Evolutionary conservation across 768 basidiomycete genomes (phyloP).

Genomic region (Nidularia pulvinata): DNA sequence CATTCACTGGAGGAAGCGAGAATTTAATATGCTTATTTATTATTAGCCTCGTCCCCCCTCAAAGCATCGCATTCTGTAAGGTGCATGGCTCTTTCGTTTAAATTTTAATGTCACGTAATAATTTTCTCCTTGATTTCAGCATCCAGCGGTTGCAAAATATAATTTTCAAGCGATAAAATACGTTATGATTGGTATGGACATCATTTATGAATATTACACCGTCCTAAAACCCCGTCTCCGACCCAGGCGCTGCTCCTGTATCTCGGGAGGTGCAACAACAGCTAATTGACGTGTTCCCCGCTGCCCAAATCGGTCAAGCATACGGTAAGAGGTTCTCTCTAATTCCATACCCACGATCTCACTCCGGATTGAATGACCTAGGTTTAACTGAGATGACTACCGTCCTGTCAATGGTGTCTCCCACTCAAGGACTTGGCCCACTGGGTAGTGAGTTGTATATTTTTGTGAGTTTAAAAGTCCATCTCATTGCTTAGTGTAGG

Average conservation of each 20-base stretch:
- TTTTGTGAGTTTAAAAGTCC: too few species aligned
- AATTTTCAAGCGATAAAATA: slow-evolving; percentile 36
- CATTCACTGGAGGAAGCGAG: not conserved
- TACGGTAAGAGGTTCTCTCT: slow-evolving; percentile 40
- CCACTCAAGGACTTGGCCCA: slow-evolving; percentile 34
- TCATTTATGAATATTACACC: too few species aligned
- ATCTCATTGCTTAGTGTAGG: slow-evolving; percentile 14
- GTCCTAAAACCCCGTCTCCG: too few species aligned
- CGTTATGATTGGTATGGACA: slow-evolving; percentile 31
- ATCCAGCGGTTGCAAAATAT: slow-evolving; percentile 40
- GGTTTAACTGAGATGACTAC: slow-evolving; percentile 39
- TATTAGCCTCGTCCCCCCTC: slow-evolving; percentile 43
- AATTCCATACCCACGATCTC: not conserved
- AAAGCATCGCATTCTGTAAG: slow-evolving; percentile 50
- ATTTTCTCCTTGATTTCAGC: slow-evolving; percentile 17
- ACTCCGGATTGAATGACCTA: not conserved
- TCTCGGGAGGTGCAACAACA: slow-evolving; percentile 47
- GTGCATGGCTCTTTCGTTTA: slow-evolving; percentile 21
- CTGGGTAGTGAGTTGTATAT: slow-evolving; percentile 26
- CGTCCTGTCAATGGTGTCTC: slow-evolving; percentile 42
- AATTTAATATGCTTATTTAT: not conserved
- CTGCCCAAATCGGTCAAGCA: slow-evolving; percentile 55
- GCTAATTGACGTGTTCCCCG: slow-evolving; percentile 44
- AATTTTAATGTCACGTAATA: not conserved
- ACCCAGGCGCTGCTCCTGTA: slow-evolving; percentile 58